These are phyloP conservation scores for Linum usitatissimum DNA, from an alignment of 345 rosid species.

Conservation along the genomic window DNA sequence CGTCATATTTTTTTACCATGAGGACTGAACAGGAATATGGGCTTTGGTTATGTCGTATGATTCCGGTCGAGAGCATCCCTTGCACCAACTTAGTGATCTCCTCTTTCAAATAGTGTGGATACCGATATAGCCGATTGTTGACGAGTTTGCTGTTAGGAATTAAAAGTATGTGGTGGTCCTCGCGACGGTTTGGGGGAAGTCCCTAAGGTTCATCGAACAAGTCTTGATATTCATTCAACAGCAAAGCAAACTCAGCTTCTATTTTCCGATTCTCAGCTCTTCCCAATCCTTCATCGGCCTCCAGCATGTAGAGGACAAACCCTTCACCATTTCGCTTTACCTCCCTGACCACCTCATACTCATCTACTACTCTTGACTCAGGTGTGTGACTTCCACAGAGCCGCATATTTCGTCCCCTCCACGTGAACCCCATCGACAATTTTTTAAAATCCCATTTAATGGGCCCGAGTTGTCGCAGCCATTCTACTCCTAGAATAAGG, in stretches of 20 bases:
- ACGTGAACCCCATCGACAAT: background rate
- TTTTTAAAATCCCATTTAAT: background rate
- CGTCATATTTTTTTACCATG: background rate
- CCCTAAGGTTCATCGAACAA: background rate
- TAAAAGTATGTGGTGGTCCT: background rate
- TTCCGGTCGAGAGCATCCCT: background rate
- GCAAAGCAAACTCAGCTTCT: background rate
- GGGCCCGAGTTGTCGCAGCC: background rate
- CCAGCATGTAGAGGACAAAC: no score
- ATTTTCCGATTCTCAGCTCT: background rate
- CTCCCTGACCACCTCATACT: no score
- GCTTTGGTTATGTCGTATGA: background rate
- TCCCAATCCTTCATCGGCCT: no score
- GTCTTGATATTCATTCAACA: background rate
- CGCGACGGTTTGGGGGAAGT: background rate
- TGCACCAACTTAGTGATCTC: background rate
- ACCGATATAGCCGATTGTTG: background rate
- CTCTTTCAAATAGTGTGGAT: background rate
- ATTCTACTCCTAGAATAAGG: background rate
- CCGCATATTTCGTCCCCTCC: background rate
- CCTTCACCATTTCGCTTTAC: no score
- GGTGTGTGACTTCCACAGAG: background rate
- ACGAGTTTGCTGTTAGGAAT: background rate
- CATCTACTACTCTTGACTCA: background rate
- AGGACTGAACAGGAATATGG: background rate